These are phyloP conservation scores for Monilinia polystroma DNA, from an alignment of 2,329 filamentous ascomycete species.

Conservation along the genomic window DNA sequence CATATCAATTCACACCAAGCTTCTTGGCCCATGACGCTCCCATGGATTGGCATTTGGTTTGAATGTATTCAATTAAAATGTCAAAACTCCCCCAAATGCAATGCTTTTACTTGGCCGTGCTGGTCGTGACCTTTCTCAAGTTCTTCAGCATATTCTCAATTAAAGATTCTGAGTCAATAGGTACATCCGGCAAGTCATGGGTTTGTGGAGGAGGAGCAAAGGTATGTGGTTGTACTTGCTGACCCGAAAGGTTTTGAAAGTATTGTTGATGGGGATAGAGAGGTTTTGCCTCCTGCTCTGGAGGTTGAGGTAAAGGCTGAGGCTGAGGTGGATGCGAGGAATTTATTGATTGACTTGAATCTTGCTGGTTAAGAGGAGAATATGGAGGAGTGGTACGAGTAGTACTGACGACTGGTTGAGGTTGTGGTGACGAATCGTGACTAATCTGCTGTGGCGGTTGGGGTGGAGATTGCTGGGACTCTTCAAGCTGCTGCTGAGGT, in stretches of 20 bases:
- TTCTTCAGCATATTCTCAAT: conserved; percentile 55
- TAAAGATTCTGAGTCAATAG: conserved; percentile 42
- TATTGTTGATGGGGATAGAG: conserved; percentile 35
- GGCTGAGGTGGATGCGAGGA: conserved; percentile 18
- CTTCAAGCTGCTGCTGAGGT: not conserved
- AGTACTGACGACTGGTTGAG: conserved; percentile 7
- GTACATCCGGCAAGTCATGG: conserved; percentile 39
- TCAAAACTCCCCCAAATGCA: not conserved
- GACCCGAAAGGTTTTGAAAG: conserved; percentile 24
- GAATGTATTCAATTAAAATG: not conserved
- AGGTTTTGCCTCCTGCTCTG: conserved; percentile 26
- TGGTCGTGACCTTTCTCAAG: conserved; percentile 42
- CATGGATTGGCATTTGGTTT: not conserved
- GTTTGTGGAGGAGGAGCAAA: conserved; percentile 16
- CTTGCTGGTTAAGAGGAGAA: conserved; percentile 14
- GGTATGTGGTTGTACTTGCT: conserved; percentile 1
- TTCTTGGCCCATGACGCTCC: not conserved
- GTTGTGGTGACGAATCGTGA: not conserved
- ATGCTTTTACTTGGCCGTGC: not conserved
- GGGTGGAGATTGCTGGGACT: conserved; percentile 1
- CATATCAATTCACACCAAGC: conserved; percentile 2
- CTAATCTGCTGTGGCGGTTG: not conserved
- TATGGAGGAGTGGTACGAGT: conserved; percentile 20
- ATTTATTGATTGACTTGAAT: conserved; percentile 6
- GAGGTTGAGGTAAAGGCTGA: not conserved